phyloP scores from a whole-genome alignment of 129 eudicot species.

The Pulicaria dysenterica region DNA sequence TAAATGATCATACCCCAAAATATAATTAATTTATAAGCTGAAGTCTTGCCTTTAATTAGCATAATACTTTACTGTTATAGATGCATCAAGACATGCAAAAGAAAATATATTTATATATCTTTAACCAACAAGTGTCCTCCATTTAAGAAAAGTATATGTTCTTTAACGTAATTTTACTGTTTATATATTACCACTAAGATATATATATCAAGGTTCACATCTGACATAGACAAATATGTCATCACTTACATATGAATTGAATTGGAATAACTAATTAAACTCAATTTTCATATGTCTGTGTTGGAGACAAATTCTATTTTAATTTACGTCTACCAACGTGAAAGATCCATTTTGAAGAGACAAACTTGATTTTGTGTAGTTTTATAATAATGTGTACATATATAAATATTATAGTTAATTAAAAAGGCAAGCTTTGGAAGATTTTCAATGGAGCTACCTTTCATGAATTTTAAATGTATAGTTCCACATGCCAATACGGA shows the following conservation, averaged over 20 bases:
- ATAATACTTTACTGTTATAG: no score
- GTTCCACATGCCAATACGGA: constrained; percentile 21
- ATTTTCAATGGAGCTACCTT: constrained; percentile 25
- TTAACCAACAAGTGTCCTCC: no score
- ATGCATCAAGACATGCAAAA: no score
- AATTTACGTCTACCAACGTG: constrained; percentile 18
- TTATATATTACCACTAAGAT: no score
- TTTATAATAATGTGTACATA: constrained; percentile 21
- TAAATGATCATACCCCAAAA: no score
- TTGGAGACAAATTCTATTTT: constrained; percentile 7
- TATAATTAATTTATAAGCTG: no score
- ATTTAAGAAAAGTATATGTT: no score
- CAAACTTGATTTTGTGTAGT: constrained; percentile 24
- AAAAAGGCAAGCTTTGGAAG: constrained; percentile 30
- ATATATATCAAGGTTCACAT: constrained; percentile 5
- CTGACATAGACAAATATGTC: constrained; percentile 24
- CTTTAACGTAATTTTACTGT: no score
- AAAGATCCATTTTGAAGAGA: constrained; percentile 24
- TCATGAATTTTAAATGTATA: constrained; percentile 11
- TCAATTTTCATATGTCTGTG: neutral
- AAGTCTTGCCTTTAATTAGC: no score
- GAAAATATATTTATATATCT: no score
- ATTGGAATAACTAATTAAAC: constrained; percentile 5
- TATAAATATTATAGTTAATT: constrained; percentile 6
- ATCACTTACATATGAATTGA: constrained; percentile 26